Evolutionary conservation across 306 rosid species (phyloP).

Genomic region (Dalbergia oliveri): DNA sequence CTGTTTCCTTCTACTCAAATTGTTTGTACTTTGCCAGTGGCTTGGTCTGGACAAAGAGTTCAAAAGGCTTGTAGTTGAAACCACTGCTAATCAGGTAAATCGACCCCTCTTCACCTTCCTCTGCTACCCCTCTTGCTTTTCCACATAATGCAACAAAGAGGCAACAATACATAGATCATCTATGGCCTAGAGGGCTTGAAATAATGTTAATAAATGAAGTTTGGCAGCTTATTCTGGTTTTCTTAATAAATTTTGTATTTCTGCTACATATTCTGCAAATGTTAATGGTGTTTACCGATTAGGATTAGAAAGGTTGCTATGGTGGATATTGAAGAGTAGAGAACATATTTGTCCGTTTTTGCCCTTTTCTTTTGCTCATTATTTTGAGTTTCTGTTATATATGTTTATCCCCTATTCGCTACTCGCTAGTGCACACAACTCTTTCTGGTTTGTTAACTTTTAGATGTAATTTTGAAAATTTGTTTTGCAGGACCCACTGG

Average conservation of each 20-base stretch:
- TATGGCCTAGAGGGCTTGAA: neutral
- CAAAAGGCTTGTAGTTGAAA: slow-evolving; percentile 90
- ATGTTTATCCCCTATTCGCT: slow-evolving; percentile 4
- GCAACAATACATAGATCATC: slow-evolving; percentile 17
- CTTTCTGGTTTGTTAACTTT: slow-evolving; percentile 29
- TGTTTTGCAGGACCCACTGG: slow-evolving; percentile 87
- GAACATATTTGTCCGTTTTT: neutral
- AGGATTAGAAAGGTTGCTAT: slow-evolving; percentile 23
- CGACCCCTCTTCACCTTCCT: slow-evolving; percentile 22
- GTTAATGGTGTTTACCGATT: neutral
- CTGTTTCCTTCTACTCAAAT: slow-evolving; percentile 33
- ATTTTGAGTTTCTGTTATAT: slow-evolving; percentile 13
- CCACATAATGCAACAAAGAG: slow-evolving; percentile 4
- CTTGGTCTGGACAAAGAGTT: slow-evolving; percentile 91
- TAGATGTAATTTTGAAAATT: slow-evolving; percentile 46
- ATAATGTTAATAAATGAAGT: slow-evolving; percentile 5
- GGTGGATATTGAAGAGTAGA: neutral
- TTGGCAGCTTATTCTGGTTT: slow-evolving; percentile 20
- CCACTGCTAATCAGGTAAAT: slow-evolving; percentile 92
- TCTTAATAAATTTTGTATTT: neutral
- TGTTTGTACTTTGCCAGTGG: slow-evolving; percentile 67
- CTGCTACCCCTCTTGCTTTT: neutral
- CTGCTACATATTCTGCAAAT: slow-evolving; percentile 23
- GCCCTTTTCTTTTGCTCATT: neutral
- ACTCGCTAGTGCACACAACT: neutral